Evolutionary conservation across 2,329 filamentous ascomycete genomes (phyloP).

Genomic region (Colletotrichum musae): DNA sequence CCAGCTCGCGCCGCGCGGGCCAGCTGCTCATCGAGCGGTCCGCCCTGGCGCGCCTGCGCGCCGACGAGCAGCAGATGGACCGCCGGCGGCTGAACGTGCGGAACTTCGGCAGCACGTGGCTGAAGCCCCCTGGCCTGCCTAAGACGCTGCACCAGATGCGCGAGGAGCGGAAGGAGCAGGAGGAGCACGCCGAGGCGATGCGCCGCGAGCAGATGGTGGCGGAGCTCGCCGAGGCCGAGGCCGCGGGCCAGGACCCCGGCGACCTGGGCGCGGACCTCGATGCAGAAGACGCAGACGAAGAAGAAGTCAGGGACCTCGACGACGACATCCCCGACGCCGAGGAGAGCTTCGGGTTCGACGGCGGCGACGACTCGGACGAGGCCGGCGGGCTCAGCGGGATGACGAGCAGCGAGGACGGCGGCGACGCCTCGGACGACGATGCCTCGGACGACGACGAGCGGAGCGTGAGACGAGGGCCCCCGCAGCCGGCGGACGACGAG

Average conservation of each 20-base stretch:
- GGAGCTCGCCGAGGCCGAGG: conserved; percentile 80
- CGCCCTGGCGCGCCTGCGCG: conserved; percentile 76
- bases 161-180: conserved; percentile 89
- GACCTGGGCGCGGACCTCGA: conserved; percentile 57
- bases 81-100: conserved; percentile 85
- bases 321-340: conserved; percentile 81
- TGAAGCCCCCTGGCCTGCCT: conserved; percentile 86
- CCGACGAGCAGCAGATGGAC: conserved; percentile 83
- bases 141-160: conserved; percentile 93
- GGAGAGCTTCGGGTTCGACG: conserved; percentile 62
- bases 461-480: neutral
- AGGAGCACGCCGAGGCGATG: conserved; percentile 85
- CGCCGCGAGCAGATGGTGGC: conserved; percentile 79
- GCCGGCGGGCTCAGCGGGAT: conserved; percentile 47
- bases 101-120: conserved; percentile 91
- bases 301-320: conserved; percentile 72
- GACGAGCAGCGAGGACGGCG: conserved; percentile 27
- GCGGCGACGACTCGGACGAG: conserved; percentile 56
- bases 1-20: conserved; percentile 51
- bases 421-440: conserved; percentile 50
- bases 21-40: conserved; percentile 68
- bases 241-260: conserved; percentile 54
- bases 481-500: conserved; percentile 46
- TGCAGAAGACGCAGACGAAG: conserved; percentile 52
- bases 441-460: conserved; percentile 55